Evolutionary conservation across 805 yeast species (phyloP).

Genomic region (Monosporozyma solicola): DNA sequence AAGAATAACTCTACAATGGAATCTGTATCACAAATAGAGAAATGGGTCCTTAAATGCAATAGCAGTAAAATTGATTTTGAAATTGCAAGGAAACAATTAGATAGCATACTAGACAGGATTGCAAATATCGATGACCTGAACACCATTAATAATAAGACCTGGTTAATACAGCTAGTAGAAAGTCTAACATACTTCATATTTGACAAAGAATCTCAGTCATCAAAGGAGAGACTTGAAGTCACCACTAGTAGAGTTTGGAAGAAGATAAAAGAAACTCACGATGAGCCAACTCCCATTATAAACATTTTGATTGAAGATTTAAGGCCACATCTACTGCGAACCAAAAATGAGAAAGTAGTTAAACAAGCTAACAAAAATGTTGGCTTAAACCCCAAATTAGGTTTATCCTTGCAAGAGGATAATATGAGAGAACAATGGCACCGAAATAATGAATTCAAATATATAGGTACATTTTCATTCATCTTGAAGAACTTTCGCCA

Average conservation of each 20-base stretch:
- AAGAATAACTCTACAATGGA: not conserved
- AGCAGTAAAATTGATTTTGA: not conserved
- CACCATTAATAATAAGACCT: not conserved
- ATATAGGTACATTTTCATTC: slow-evolving; percentile 19
- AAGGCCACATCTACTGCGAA: slow-evolving; percentile 10
- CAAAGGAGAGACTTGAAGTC: not conserved
- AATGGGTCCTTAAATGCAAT: not conserved
- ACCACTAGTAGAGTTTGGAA: not conserved
- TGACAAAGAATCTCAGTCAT: not conserved
- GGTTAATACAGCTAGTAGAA: not conserved
- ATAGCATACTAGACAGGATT: not conserved
- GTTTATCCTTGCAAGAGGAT: slow-evolving; percentile 15
- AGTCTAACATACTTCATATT: not conserved
- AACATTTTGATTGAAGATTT: slow-evolving; percentile 5
- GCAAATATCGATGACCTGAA: not conserved
- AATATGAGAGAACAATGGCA: slow-evolving; percentile 16
- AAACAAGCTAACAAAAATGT: not conserved
- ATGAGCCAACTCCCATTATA: not conserved
- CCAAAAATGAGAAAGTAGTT: not conserved
- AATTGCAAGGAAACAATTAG: not conserved
- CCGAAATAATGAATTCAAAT: slow-evolving; percentile 16
- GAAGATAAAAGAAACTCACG: not conserved
- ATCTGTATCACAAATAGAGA: not conserved
- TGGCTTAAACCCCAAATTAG: slow-evolving; percentile 12
- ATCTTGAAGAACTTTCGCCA: slow-evolving; percentile 13